Conservation (phyloP, 257 asterid genomes). For the Galeopsis tetrahit region DNA sequence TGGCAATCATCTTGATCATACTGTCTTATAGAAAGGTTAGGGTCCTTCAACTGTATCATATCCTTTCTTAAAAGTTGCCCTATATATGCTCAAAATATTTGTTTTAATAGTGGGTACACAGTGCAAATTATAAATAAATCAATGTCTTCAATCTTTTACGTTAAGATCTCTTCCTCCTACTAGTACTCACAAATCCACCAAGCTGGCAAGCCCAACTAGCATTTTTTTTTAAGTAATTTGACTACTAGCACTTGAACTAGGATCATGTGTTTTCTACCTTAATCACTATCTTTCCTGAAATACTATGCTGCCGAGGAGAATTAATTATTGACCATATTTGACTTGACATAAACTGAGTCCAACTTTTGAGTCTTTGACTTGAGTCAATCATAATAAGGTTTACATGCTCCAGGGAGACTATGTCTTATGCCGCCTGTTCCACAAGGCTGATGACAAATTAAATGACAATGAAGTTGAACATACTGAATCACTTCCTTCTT, state of each 20-base stretch:
- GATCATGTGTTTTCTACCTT: background rate
- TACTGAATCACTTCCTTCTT: conserved; percentile 43
- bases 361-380: background rate
- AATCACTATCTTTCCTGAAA: no score
- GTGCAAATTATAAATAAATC: background rate
- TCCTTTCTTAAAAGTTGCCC: background rate
- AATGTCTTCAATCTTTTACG: background rate
- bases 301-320: background rate
- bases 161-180: background rate
- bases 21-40: background rate
- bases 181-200: background rate
- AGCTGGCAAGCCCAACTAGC: background rate
- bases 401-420: conserved; percentile 58
- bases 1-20: background rate
- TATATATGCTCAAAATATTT: background rate
- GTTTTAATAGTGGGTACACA: background rate
- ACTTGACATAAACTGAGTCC: background rate
- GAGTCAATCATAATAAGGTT: background rate
- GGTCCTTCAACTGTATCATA: background rate
- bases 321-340: background rate
- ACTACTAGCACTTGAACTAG: background rate
- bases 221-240: background rate
- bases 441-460: conserved; percentile 55
- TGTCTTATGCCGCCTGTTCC: conserved; percentile 77
- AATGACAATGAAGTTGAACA: conserved; percentile 53